Percentiles rank a stretch among this genome's conserved stretches.
Evolutionary conservation across 352 stramenopile genomes (phyloP).

Genomic region (Pythium aquatile): DNA sequence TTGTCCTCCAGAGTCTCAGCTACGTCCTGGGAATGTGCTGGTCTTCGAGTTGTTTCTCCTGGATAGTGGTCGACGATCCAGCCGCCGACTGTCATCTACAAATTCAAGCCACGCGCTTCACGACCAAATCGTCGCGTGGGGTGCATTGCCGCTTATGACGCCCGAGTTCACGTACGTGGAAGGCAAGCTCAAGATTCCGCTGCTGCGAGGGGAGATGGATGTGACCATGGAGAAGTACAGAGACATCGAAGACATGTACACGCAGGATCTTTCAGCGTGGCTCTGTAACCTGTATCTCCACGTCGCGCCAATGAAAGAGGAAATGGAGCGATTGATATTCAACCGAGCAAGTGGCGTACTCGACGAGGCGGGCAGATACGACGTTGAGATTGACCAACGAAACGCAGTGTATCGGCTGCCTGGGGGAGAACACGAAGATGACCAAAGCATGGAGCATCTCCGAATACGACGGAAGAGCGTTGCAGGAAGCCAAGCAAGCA

Average conservation of each 20-base stretch:
- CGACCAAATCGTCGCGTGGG: slow-evolving; percentile 85
- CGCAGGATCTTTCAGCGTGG: slow-evolving; percentile 76
- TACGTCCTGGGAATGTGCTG: slow-evolving; percentile 57
- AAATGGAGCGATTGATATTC: slow-evolving; percentile 24
- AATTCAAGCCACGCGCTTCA: slow-evolving; percentile 13
- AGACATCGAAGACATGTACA: slow-evolving; percentile 68
- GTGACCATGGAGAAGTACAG: slow-evolving; percentile 73
- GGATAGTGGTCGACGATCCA: background rate
- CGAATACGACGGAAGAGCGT: slow-evolving; percentile 21
- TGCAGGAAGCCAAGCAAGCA: background rate
- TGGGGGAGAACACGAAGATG: background rate
- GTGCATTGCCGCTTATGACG: slow-evolving; percentile 69
- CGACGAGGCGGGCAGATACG: background rate
- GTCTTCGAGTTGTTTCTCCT: slow-evolving; percentile 52
- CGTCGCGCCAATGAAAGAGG: slow-evolving; percentile 42
- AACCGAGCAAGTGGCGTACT: background rate
- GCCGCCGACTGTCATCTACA: background rate
- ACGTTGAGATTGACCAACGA: slow-evolving; percentile 50
- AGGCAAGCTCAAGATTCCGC: slow-evolving; percentile 82
- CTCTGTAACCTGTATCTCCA: slow-evolving; percentile 91
- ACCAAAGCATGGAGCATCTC: background rate
- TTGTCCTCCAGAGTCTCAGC: slow-evolving; percentile 54
- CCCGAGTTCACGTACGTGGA: slow-evolving; percentile 56
- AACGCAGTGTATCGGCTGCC: slow-evolving; percentile 34
- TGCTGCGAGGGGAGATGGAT: slow-evolving; percentile 85